Conservation (phyloP, 306 rosid species). For the Quercus robur region DNA sequence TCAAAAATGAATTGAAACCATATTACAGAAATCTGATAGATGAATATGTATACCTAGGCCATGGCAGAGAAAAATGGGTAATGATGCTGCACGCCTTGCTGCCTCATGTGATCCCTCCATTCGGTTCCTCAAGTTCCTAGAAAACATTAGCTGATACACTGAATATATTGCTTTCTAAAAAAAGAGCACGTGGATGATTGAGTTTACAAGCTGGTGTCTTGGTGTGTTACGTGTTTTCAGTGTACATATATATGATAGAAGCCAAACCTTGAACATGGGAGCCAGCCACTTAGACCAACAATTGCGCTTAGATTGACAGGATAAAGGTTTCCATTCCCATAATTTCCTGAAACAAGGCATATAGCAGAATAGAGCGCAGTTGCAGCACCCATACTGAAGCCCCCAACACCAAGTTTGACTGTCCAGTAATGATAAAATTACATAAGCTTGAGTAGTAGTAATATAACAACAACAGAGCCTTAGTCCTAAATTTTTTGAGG, state of each 20-base stretch:
- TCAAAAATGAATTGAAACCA: constrained; percentile 7
- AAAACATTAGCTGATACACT: constrained; percentile 21
- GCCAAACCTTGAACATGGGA: constrained; percentile 92
- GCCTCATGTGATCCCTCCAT: constrained; percentile 62
- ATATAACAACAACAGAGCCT: not conserved
- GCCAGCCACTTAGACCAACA: constrained; percentile 95
- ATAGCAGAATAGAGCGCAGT: constrained; percentile 90
- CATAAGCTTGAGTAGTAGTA: constrained; percentile 5
- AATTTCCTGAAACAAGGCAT: constrained; percentile 64
- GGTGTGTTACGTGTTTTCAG: constrained; percentile 2
- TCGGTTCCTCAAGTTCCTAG: constrained; percentile 63
- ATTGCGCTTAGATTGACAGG: constrained; percentile 70
- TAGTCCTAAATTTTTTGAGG: not conserved
- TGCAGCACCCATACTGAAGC: constrained; percentile 98
- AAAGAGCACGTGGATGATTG: constrained; percentile 9
- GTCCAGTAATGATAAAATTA: constrained; percentile 14
- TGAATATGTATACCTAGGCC: constrained; percentile 63
- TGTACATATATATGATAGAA: constrained; percentile 26
- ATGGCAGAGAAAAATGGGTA: constrained; percentile 82
- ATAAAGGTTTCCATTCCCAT: constrained; percentile 75
- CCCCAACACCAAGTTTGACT: constrained; percentile 95
- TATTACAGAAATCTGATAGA: constrained; percentile 5
- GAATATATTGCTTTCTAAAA: constrained; percentile 8
- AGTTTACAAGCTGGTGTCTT: constrained; percentile 7
- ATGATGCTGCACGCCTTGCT: constrained; percentile 67